Percentiles rank a stretch among this genome's conserved stretches.
phyloP scores from a whole-genome alignment of 2,329 filamentous ascomycete genomes.

The Talaromyces marneffei region DNA sequence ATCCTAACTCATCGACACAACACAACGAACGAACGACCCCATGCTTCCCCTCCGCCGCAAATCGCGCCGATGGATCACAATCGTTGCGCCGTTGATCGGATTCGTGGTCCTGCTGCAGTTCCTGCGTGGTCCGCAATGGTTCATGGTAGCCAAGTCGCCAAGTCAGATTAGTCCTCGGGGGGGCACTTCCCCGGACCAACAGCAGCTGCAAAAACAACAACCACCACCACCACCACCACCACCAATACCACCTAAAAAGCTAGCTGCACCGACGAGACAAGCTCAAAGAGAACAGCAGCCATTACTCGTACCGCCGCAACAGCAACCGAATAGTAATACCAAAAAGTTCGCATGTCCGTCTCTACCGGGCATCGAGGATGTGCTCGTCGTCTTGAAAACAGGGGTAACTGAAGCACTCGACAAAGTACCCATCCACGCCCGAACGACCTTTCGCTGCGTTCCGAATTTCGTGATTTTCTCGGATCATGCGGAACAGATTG shows the following conservation, averaged over 20 bases:
- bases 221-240: not conserved
- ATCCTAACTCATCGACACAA: not conserved
- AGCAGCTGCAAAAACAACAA: not conserved
- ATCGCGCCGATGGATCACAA: conserved; percentile 33
- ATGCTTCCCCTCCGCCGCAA: conserved; percentile 42
- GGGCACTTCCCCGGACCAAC: conserved; percentile 45
- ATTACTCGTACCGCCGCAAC: not conserved
- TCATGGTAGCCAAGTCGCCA: conserved; percentile 1
- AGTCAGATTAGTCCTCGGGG: not conserved
- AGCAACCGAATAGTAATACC: not conserved
- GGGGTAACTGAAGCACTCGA: conserved; percentile 53
- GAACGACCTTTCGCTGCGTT: conserved; percentile 51
- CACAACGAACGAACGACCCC: not conserved
- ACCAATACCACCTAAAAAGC: no score
- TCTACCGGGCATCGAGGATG: conserved; percentile 43
- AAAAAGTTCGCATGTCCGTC: conserved; percentile 25
- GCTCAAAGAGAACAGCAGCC: conserved; percentile 8
- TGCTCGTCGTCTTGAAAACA: conserved; percentile 54
- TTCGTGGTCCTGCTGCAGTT: conserved; percentile 52
- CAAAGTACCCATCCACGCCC: conserved; percentile 51
- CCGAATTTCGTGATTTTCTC: conserved; percentile 54
- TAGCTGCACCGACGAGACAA: not conserved
- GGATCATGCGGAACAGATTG: conserved; percentile 50
- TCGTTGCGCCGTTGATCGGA: conserved; percentile 53
- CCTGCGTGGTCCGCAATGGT: conserved; percentile 33